Evolutionary conservation across 176 grass and related monocot species (phyloP).

Genomic region (Oryza brachyantha): DNA sequence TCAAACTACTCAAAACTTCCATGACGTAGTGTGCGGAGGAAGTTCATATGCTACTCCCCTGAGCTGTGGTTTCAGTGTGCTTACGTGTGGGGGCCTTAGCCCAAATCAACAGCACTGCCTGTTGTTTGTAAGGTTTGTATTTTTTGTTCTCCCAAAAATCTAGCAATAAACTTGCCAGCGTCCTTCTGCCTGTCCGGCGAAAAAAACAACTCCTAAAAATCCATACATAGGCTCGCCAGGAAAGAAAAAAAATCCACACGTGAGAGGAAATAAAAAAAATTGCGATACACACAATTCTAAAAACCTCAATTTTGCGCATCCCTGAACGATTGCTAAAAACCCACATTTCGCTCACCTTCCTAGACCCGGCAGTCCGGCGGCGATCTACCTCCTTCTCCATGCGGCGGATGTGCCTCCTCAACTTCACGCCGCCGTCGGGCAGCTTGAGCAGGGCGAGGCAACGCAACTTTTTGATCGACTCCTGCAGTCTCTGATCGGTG

Average conservation of each 20-base stretch:
- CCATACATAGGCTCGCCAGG: not conserved
- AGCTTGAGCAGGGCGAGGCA: rapidly evolving
- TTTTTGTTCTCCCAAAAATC: no score
- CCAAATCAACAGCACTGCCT: no score
- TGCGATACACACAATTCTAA: not conserved
- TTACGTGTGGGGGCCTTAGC: no score
- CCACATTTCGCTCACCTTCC: slow-evolving; percentile 39
- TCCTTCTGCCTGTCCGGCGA: no score
- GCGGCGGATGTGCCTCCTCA: not conserved
- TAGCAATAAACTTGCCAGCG: no score
- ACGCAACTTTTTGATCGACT: not conserved
- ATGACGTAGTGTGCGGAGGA: no score
- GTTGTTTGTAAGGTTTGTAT: no score
- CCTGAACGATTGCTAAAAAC: not conserved
- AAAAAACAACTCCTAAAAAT: no score
- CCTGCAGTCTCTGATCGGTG: not conserved
- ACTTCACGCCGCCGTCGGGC: slow-evolving; percentile 7
- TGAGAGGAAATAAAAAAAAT: not conserved
- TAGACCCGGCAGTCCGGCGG: not conserved
- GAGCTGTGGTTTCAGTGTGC: no score
- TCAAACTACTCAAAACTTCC: not conserved
- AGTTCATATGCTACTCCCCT: no score
- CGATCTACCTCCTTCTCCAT: slow-evolving; percentile 30
- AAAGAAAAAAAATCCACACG: not conserved
- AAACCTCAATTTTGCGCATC: not conserved